Conservation (phyloP, 192 early-diverging fungal species). For the Backusella luteola region DNA sequence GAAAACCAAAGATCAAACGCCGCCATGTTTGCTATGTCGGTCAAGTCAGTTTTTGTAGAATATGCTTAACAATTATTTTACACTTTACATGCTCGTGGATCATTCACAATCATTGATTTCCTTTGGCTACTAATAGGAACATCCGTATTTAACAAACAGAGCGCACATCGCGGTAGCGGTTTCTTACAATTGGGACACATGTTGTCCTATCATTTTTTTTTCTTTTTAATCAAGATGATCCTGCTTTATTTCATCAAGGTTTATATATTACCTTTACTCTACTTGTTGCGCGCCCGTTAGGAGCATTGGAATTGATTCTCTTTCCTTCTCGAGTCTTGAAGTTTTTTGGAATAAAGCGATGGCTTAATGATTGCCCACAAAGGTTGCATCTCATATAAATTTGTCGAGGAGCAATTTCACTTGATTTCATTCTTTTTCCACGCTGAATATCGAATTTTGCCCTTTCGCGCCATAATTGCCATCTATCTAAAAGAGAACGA, state of each 20-base stretch:
- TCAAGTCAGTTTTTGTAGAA: not conserved
- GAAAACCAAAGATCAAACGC: slow-evolving; percentile 93
- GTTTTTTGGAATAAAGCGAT: slow-evolving; percentile 49
- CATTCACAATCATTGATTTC: slow-evolving; percentile 33
- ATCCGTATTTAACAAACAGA: slow-evolving; percentile 64
- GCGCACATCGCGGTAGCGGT: slow-evolving; percentile 60
- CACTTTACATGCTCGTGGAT: slow-evolving; percentile 25
- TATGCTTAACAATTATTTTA: not conserved
- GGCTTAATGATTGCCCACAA: slow-evolving; percentile 70
- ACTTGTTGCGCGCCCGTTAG: slow-evolving; percentile 7
- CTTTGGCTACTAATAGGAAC: slow-evolving; percentile 59
- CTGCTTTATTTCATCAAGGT: not conserved
- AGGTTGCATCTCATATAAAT: slow-evolving; percentile 85
- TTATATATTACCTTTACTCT: slow-evolving; percentile 32
- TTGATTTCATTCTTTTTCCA: slow-evolving; percentile 56
- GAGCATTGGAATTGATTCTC: slow-evolving; percentile 33
- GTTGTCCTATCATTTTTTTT: slow-evolving; percentile 26
- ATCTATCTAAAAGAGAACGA: slow-evolving; percentile 80
- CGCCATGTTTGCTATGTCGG: slow-evolving; percentile 37
- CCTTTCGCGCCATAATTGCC: slow-evolving; percentile 82
- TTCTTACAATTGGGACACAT: slow-evolving; percentile 63
- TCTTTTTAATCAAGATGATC: not conserved
- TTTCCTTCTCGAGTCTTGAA: slow-evolving; percentile 48
- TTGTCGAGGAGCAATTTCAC: slow-evolving; percentile 66
- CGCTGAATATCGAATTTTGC: slow-evolving; percentile 90